Evolutionary conservation across 2,329 filamentous ascomycete genomes (phyloP), one percentile per base, ranked within the genome.

Genomic region (Xylaria multiplex): DNA sequence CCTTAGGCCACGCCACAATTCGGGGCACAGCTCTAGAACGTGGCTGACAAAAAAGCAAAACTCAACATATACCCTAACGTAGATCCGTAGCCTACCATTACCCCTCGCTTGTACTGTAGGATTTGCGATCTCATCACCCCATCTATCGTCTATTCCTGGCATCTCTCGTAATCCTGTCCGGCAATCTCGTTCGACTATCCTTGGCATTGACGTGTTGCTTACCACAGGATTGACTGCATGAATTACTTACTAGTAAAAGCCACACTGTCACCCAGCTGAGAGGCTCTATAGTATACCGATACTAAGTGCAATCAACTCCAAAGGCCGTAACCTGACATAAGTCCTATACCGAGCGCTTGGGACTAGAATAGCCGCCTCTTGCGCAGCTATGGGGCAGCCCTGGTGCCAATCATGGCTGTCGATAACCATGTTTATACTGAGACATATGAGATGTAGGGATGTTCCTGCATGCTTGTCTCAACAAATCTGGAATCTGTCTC

Each of bases 11-110:
- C 42, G 62, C 65, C 62, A 65, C 59, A 32, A 46, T 54, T 59
- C 27, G 62, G 59, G 49, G 54, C 49, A 53, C 27, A 27, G 27
- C 37, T 40, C 46, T 14, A 54, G 16, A 50, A 43, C 22, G 46
- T 57, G 60, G 60, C 61, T 52, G 54, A 32, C 43, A 27, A 58
- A 66, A 66, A 67, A 64, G 60, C 56, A 67, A 66, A 35, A 37
- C 37, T 30, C 45, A 52, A 19, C 53, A 55, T 30, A 45, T 30
- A 30, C 53, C 53, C 22, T 59, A 52, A n/a, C 19, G 50, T 30
- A 46, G 55, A 66, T 63, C 60, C 55, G 14, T 53, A 46, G 50
- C 49, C 30, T n/a, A 37, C 56, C n/a, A 37, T 59, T 49, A 14
- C 30, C 19, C 32, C 30, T 16, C 13, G 40, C 45, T 14, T 27